Conservation (phyloP, 441 rosid species). For the Euphorbia corollata region DNA sequence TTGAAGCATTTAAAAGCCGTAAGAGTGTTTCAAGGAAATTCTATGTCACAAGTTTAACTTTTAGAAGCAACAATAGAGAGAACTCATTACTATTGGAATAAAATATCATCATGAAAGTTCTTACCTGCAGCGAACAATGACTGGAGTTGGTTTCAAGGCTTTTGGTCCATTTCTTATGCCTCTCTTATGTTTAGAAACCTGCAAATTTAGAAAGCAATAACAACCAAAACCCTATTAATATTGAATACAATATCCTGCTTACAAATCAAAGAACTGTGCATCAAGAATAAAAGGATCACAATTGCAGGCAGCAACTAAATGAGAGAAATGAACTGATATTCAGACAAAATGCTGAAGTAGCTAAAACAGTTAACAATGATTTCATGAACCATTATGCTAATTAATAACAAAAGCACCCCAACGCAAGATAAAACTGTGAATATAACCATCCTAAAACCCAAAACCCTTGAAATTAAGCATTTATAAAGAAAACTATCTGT, state of each 20-base stretch:
- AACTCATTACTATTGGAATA: neutral
- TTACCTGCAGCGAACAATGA: constrained; percentile 77
- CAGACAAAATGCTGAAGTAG: neutral
- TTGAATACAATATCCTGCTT: neutral
- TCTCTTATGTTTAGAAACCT: constrained; percentile 66
- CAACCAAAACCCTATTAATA: neutral
- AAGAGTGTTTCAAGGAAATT: neutral
- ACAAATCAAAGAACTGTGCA: neutral
- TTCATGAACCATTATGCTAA: neutral
- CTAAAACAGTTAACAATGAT: neutral
- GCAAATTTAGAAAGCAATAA: constrained; percentile 23
- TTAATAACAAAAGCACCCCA: neutral
- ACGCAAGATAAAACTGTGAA: neutral
- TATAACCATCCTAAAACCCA: constrained; percentile 4
- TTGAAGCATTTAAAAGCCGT: neutral
- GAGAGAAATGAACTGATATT: neutral
- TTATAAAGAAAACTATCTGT: neutral
- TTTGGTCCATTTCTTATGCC: constrained; percentile 87
- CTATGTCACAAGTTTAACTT: neutral
- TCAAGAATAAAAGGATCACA: neutral
- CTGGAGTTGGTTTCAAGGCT: constrained; percentile 76
- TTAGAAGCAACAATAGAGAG: neutral
- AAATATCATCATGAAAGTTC: constrained; percentile 10
- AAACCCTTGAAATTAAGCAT: neutral
- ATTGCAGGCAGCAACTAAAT: neutral